Conservation (phyloP, 495 filamentous ascomycete genomes). For the Annulohypoxylon maeteangense region DNA sequence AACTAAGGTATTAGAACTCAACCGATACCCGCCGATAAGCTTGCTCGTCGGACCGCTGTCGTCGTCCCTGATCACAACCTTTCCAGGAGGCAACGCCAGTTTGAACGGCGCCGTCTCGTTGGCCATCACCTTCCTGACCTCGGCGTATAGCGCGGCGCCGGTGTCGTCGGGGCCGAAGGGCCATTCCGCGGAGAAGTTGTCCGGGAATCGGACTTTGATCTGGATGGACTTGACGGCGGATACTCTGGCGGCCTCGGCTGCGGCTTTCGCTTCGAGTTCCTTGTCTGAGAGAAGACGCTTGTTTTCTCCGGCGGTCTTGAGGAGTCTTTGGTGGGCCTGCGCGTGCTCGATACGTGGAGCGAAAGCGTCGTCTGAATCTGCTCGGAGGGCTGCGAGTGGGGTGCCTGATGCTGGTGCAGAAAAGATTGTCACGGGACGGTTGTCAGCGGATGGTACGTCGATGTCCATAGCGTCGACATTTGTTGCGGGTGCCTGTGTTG, state of each 20-base stretch:
- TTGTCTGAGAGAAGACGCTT: constrained; percentile 74
- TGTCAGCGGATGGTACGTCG: constrained; percentile 44
- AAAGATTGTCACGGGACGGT: constrained; percentile 73
- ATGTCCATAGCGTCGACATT: constrained; percentile 45
- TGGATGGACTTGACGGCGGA: constrained; percentile 73
- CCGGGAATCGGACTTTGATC: constrained; percentile 87
- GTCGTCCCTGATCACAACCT: constrained; percentile 50
- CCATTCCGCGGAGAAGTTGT: constrained; percentile 76
- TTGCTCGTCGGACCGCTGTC: constrained; percentile 54
- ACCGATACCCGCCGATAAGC: constrained; percentile 76
- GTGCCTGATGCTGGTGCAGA: constrained; percentile 75
- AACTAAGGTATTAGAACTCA: constrained; percentile 75
- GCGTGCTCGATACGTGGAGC: constrained; percentile 87
- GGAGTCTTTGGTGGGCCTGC: constrained; percentile 78
- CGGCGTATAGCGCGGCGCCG: constrained; percentile 71
- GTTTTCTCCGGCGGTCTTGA: constrained; percentile 71
- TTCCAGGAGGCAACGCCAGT: constrained; percentile 54
- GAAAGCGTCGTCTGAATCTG: constrained; percentile 78
- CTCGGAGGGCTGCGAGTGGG: constrained; percentile 74
- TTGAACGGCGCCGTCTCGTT: constrained; percentile 60
- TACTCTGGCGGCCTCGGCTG: constrained; percentile 67
- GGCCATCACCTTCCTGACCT: constrained; percentile 66
- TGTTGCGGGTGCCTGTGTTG: constrained; percentile 26
- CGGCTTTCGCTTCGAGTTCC: constrained; percentile 69
- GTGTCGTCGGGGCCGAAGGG: constrained; percentile 72